Conservation (phyloP, 2,329 filamentous ascomycete species). For the Fusarium ramigenum region DNA sequence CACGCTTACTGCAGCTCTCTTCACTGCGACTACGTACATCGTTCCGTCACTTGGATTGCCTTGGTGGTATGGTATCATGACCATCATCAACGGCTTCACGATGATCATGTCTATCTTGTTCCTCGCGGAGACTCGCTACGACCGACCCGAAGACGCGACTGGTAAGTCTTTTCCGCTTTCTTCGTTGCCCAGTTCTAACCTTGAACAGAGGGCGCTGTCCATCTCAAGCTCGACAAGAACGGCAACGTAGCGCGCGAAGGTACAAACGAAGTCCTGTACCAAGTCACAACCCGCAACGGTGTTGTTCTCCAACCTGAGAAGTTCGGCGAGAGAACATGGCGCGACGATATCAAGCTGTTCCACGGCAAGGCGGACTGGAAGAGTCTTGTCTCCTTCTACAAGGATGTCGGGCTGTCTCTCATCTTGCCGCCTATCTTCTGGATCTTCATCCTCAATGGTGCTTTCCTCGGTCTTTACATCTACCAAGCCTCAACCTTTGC, state of each 20-base stretch:
- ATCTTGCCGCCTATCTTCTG: neutral
- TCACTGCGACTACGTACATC: neutral
- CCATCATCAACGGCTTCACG: neutral
- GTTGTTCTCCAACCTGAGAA: neutral
- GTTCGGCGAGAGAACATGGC: conserved; percentile 1
- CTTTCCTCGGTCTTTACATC: conserved; percentile 10
- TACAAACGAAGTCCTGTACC: neutral
- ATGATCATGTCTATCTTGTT: neutral
- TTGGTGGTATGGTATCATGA: conserved; percentile 20
- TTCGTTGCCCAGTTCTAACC: accelerated
- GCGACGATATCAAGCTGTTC: neutral
- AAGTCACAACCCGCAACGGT: conserved; percentile 10
- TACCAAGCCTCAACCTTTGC: conserved; percentile 9
- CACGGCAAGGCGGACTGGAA: neutral
- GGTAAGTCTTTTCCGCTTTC: accelerated
- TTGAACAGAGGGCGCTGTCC: neutral
- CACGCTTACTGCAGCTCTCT: neutral
- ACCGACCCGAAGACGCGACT: conserved; percentile 5
- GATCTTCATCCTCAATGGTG: conserved; percentile 12
- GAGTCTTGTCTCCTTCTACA: neutral
- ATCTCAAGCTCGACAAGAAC: neutral
- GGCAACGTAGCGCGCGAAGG: neutral
- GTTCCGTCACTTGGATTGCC: neutral
- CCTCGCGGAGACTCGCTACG: neutral
- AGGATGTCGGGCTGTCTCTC: neutral